Evolutionary conservation across 352 stramenopile genomes (phyloP).

Genomic region (Pythium angustatum): DNA sequence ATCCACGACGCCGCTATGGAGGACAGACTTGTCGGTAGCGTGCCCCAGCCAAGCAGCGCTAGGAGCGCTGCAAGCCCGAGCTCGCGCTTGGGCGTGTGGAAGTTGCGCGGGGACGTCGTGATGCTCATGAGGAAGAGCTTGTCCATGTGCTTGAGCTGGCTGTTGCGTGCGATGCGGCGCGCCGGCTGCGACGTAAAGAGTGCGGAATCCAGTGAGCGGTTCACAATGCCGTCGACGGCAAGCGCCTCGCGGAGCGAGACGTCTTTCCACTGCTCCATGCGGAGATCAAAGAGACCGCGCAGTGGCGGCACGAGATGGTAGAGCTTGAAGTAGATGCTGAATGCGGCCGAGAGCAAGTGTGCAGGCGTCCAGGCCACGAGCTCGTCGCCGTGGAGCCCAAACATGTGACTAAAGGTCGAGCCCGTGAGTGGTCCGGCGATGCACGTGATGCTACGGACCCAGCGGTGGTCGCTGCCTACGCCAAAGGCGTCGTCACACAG

Average conservation of each 20-base stretch:
- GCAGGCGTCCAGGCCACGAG: conserved; percentile 34
- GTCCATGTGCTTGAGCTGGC: conserved; percentile 60
- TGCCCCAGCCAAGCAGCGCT: conserved; percentile 2
- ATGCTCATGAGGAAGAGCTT: conserved; percentile 75
- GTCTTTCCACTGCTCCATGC: conserved; percentile 58
- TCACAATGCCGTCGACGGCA: conserved; percentile 38
- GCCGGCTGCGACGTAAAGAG: conserved; percentile 49
- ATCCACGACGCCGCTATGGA: not conserved
- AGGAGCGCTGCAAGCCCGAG: conserved; percentile 14
- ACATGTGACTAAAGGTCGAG: conserved; percentile 52
- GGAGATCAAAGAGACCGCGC: conserved; percentile 43
- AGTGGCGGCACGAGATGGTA: conserved; percentile 45
- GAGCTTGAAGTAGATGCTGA: conserved; percentile 48
- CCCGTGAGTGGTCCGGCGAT: conserved; percentile 67
- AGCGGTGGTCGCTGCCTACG: conserved; percentile 51
- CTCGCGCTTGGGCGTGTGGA: conserved; percentile 15
- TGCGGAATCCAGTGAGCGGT: conserved; percentile 41
- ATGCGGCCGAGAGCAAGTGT: conserved; percentile 37
- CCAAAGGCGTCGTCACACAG: conserved; percentile 57
- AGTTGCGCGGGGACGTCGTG: conserved; percentile 50
- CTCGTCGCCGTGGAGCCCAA: conserved; percentile 40
- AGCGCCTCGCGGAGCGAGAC: conserved; percentile 42
- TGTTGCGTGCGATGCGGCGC: conserved; percentile 51
- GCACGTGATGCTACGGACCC: conserved; percentile 64
- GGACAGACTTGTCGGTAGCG: conserved; percentile 7